Evolutionary conservation across 2,329 filamentous ascomycete genomes (phyloP), one percentile per base, ranked within the genome.

Genomic region (Diplocarpon rosae): DNA sequence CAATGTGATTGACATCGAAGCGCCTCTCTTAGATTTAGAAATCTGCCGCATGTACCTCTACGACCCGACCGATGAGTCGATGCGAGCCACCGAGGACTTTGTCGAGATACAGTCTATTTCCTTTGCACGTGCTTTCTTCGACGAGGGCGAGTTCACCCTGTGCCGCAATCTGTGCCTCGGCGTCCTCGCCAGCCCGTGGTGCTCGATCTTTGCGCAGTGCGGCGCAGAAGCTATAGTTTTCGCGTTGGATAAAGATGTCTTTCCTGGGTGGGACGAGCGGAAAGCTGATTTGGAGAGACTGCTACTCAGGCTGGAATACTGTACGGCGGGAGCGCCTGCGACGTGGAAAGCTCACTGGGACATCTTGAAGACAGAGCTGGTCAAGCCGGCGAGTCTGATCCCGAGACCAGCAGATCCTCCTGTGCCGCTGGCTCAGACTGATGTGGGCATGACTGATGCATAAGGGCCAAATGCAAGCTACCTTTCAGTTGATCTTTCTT

Each of bases 191-290:
- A 12, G n/a, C 5, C 15, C 17, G 15, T 31, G 17, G n/a, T 32
- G 36, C 31, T 39, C 42, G 17, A 17, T 44, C 14, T 28, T 39
- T 20, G 42, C 29, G 3, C 29, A 32, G 12, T 39, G 42, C 15
- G 30, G 37, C 15, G 42, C 42, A 13, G 29, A 37, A 36, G 42
- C 36, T 35, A 39, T 39, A 3, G 17, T 39, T 17, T 44, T 44
- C 35, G 42, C 17, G 3, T 16, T 44, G 5, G 42, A 44, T 31
- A 39, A 35, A 17, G 36, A 39, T 16, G 9, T 44, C 13, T 33
- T 20, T 12, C 13, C 10, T 14, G 42, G 30, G 3, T 44, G 35
- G 35, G 35, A 32, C 15, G 36, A 29, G 13, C 27, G 42, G 11
- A 34, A 39, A 7, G 11, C 14, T n/a, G 6, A 16, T 13, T 16